Percentiles rank a stretch among this genome's conserved stretches.
Evolutionary conservation across 2,329 filamentous ascomycete species (phyloP).

Genomic region (Monosporascus sp.): DNA sequence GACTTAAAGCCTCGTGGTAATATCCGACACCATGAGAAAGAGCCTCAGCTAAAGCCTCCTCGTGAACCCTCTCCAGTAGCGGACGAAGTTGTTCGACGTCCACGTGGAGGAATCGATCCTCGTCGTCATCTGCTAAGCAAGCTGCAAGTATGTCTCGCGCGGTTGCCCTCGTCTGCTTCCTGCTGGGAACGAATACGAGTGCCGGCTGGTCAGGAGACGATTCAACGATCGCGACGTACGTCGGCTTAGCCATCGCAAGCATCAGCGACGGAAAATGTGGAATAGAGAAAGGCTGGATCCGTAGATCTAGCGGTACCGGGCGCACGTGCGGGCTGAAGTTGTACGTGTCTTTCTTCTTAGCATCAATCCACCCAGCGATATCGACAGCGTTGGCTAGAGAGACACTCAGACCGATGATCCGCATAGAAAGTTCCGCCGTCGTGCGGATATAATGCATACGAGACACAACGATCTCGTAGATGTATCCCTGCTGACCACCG

Average conservation of each 20-base stretch:
- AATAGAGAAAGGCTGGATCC: conserved; percentile 92
- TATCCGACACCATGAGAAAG: conserved; percentile 93
- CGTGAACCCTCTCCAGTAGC: conserved; percentile 75
- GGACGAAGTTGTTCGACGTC: conserved; percentile 76
- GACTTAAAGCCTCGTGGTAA: conserved; percentile 88
- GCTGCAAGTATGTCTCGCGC: conserved; percentile 84
- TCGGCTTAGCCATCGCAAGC: conserved; percentile 96
- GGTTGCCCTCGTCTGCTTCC: conserved; percentile 87
- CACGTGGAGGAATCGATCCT: conserved; percentile 88
- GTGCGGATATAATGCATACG: conserved; percentile 94
- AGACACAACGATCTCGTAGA: conserved; percentile 96
- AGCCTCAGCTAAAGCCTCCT: conserved; percentile 81
- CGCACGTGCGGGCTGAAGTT: conserved; percentile 95
- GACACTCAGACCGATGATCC: conserved; percentile 85
- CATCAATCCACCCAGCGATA: conserved; percentile 95
- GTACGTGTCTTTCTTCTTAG: conserved; percentile 96
- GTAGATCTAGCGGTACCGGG: conserved; percentile 82
- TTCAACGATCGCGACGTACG: conserved; percentile 82
- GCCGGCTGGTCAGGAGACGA: conserved; percentile 85
- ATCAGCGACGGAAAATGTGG: conserved; percentile 97
- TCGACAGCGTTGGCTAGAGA: conserved; percentile 90
- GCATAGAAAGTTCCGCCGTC: conserved; percentile 76
- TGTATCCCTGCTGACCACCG: conserved; percentile 77
- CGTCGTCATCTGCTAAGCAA: conserved; percentile 81
- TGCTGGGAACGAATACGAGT: conserved; percentile 84